Base-by-base conservation (phyloP, 805 yeast genomes). In the Scheffersomyces ergatensis region DNA sequence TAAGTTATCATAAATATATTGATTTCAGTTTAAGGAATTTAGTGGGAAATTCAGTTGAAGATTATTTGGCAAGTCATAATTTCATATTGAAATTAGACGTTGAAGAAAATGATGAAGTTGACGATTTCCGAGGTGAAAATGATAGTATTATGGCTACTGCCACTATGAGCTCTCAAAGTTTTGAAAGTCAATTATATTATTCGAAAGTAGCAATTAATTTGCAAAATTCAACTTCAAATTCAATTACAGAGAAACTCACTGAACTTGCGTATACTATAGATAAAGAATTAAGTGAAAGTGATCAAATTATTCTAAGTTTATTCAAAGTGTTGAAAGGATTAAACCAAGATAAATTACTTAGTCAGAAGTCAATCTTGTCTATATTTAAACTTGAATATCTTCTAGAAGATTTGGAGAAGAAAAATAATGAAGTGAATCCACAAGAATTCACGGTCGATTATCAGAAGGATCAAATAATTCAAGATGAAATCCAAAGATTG, bases 1-100 rank as follows among this genome's bases (percentile, higher is more conserved):
- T 93, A 33, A 92, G 85, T 46, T 84, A 88, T 43, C 97, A 97
- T 33, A 96, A 95, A 21, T 67, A 70, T 51, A 74, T 71, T 47
- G 80, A 73, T 60, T 74, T 65, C 43, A 65, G 57, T 44, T 49
- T 54, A 42, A 58, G 51, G 55, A 78, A 70, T 60, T 70, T 55
- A 54, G 72, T 55, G 46, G 72, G 60, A 51, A 77, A 60, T 54
- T 65, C 63, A 50, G 76, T 62, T 31, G 77, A 67, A 49, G 76
- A 62, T 57, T 80, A 55, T 32, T 55, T 68, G 26, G 62, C 62
- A 20, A 51, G 58, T 1, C 67, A 62, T 37, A 62, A 62, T 42
- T 60, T 30, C 51, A 50, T 60, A 4, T 43, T 60, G 36, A 45
- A 58, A 32, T 44, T 59, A 15, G 64, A 59, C 37, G 35, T 38